Evolutionary conservation across 192 early-diverging fungal species (phyloP), one percentile per base, ranked within the genome.

Genomic region (Backusella morwellensis): DNA sequence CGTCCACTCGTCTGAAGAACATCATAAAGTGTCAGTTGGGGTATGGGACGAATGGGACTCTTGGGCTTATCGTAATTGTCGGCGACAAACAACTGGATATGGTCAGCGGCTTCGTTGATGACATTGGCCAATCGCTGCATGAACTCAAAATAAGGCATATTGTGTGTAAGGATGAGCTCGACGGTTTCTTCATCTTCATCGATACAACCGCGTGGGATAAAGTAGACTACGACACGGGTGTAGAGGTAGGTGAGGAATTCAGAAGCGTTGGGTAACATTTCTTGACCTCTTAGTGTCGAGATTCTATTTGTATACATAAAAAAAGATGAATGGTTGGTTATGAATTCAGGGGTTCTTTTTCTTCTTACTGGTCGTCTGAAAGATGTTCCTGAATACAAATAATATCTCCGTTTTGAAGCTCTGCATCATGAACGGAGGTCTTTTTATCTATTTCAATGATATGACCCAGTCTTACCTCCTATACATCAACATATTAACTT

Each of bases 381-480:
- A 90, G 76, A 15, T 85, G 83, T 34, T 84, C 81, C 81, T 97
- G 95, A 79, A 93, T 91, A 76, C 89, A 92, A 72, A 99, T 88
- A 72, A 99, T 98, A 80, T 99, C 98, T 38, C 98, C 98, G 74
- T 93, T 91, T 80, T 94, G 91, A 68, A 99, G 90, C 78, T 98
- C 98, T 21, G 93, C 90, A 26, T 81, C 71, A 3, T 68, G 54
- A 81, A 96, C 95, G 0, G 92, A 92, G 36, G 74, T 47, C 36
- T 86, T 83, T n/a, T 78, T 38, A 68, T 94, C 90, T 83, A 95
- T 88, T 36, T 77, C 75, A 68, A 97, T 95, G 54, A 98, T 92
- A 91, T 97, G 90, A 14, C 86, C 88, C 1, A 97, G 96, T 86
- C 97, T 97, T 72, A 97, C 90, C 84, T 99, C 98, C 88, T 95